A percentile compares a stretch with the other conserved stretches of the same genome.
Evolutionary conservation across 352 stramenopile genomes (phyloP).

Genomic region (Phytophthora tentaculata): DNA sequence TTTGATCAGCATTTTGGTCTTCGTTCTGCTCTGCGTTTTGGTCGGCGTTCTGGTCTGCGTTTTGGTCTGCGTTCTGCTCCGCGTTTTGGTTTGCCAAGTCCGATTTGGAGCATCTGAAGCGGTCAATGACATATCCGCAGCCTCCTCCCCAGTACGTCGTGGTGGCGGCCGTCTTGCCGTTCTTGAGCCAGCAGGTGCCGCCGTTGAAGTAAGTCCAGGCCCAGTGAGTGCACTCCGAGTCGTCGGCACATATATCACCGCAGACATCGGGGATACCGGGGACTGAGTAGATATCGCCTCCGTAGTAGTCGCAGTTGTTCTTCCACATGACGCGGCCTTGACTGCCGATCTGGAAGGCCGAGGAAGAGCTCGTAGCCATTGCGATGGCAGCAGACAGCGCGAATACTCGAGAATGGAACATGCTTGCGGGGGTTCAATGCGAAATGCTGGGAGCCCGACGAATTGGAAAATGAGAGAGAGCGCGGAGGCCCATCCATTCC

Average conservation of each 20-base stretch:
- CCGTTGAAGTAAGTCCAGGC: conserved; percentile 47
- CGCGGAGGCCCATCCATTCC: conserved; percentile 19
- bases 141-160: conserved; percentile 31
- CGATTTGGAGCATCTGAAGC: conserved; percentile 35
- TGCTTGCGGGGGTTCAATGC: conserved; percentile 2
- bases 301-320: conserved; percentile 54
- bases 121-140: conserved; percentile 52
- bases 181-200: conserved; percentile 61
- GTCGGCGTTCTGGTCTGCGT: conserved; percentile 4
- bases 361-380: conserved; percentile 8
- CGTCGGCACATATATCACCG: conserved; percentile 42
- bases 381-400: conserved; percentile 14
- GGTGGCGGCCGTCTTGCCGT: conserved; percentile 21
- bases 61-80: conserved; percentile 4
- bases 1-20: conserved; percentile 10
- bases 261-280: conserved; percentile 42
- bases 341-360: conserved; percentile 39
- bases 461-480: conserved; percentile 35
- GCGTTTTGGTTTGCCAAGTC: conserved; percentile 16
- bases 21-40: conserved; percentile 11
- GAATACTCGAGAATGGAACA: conserved; percentile 25
- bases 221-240: conserved; percentile 49
- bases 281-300: conserved; percentile 33
- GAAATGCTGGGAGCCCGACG: conserved; percentile 9
- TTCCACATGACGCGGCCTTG: conserved; percentile 53